phyloP scores from a whole-genome alignment of 139 green algal genomes.

The Chlorella sp. region DNA sequence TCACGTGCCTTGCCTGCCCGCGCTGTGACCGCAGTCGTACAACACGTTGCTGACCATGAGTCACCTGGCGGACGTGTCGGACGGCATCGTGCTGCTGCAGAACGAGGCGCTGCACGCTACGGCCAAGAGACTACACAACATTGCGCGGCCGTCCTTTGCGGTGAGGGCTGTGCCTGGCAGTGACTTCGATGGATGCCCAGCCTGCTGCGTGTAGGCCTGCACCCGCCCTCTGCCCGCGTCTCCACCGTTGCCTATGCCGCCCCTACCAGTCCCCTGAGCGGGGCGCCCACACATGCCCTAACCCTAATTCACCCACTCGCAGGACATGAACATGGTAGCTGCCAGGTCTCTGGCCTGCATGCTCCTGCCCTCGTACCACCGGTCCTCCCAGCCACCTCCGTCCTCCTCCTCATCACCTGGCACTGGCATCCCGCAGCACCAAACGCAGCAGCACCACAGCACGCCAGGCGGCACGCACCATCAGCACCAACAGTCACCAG shows the following conservation, averaged over 20 bases:
- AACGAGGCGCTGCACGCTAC: slow-evolving; percentile 54
- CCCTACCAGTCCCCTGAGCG: too few relatives aligned
- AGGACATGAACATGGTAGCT: slow-evolving; percentile 72
- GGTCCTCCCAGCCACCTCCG: background rate
- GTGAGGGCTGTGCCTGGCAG: too few relatives aligned
- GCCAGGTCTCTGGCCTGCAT: slow-evolving; percentile 39
- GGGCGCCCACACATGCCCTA: too few relatives aligned
- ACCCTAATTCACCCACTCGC: too few relatives aligned
- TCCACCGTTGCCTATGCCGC: too few relatives aligned
- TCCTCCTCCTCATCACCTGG: background rate
- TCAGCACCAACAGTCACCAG: too few relatives aligned
- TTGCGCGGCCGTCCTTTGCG: slow-evolving; percentile 49
- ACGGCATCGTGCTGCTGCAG: slow-evolving; percentile 61
- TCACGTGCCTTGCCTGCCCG: background rate
- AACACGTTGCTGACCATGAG: slow-evolving; percentile 75
- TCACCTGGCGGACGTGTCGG: slow-evolving; percentile 44
- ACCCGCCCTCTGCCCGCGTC: too few relatives aligned
- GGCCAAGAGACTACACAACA: slow-evolving; percentile 37
- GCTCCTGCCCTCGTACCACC: slow-evolving; percentile 42
- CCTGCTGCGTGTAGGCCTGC: too few relatives aligned
- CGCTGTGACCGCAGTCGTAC: slow-evolving; percentile 53
- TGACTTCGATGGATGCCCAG: too few relatives aligned
- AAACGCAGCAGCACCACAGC: slow-evolving; percentile 8
- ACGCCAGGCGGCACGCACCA: too few relatives aligned
- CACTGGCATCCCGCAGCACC: background rate